Base-by-base conservation (phyloP, 73 alveolate genomes). In the Paramecium biaurelia region DNA sequence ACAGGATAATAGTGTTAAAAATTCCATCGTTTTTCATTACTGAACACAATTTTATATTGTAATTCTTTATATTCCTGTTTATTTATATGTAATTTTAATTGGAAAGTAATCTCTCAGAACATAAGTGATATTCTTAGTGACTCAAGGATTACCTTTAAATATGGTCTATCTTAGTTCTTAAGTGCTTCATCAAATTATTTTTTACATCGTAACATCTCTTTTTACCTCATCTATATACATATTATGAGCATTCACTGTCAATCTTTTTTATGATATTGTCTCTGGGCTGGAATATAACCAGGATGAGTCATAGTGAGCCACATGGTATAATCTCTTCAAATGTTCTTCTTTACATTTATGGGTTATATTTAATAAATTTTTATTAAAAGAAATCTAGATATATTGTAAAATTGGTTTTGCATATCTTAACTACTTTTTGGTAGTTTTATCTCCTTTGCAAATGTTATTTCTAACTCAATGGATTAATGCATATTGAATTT, bases 1-100 rank as follows among this genome's bases (percentile, higher is more conserved):
- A 57, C 49, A 11, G 58, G 76, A 45, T 24, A 34, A 89, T 82
- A 14, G 72, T 70, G n/a, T 70, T 89, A 59, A 43, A 57, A 92
- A 82, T 70, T 89, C 94, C 94, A 89, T 47, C 92, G 70, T 38
- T 89, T 89, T 70, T 89, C 94, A 67, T 89, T 89, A 70, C 90
- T 89, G 11, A 76, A 57, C 53, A 89, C 86, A 18, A 93, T 57
- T 18, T 79, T 35, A 79, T 79, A 20, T 79, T 21, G 53, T 12
- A 63, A 63, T 63, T 63, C 84, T 12, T 63, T 10, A 63, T 26
- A 26, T 63, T 63, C 45, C 82, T 26, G 45, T 34, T 26, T 63
- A 63, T 11, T 1, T 24, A 23, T 63, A 63, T 63, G 21, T 1
- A 3, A 23, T 32, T 63, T 63, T 23, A 11, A 23, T 11, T 4